Evolutionary conservation across 2,329 filamentous ascomycete species (phyloP), one percentile per base, ranked within the genome.

Genomic region (Xylaria hypoxylon): DNA sequence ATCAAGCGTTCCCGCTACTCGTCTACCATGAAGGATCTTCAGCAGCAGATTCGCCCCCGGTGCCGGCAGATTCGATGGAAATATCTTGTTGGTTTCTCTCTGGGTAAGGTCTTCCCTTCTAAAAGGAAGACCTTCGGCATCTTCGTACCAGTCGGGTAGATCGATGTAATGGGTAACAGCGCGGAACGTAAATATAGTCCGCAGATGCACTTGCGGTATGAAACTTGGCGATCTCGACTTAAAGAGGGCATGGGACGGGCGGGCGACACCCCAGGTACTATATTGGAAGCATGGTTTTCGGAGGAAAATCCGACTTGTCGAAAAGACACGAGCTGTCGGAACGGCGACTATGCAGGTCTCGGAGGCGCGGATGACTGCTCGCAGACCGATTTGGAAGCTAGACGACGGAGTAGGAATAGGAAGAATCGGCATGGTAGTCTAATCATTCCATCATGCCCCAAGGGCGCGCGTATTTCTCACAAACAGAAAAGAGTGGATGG

Each of bases 1-100:
- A 11, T 87, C 83, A 47, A 90, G 79, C 2, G 88, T 89, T 38
- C 89, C 89, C 7, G 88, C 87, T 24, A 91, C 87, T 45, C 89
- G 82, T 40, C 87, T 84, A 8, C 88, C 89, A 73, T 91, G 89
- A 13, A 90, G 77, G 56, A 90, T 85, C 59, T 81, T 80, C 56
- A 90, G 77, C 48, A 90, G 76, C 50, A 77, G 78, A 73, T 90
- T 90, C 22, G 84, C 88, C 5, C 76, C 72, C 3, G 72, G 69
- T 0, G 80, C 74, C 65, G 79, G 77, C 51, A 89, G 79, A 13
- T 79, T 77, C 5, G 80, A 72, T 1, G 86, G 85, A 67, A 90
- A 89, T 42, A 89, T 79, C 10, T 70, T 66, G 17, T 79, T 72
- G 5, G 83, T 79, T 71, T 89, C 85, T 8, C 75, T 73, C 19